Evolutionary conservation across 140 eudicot genomes (phyloP).

Genomic region (Cichorium intybus): DNA sequence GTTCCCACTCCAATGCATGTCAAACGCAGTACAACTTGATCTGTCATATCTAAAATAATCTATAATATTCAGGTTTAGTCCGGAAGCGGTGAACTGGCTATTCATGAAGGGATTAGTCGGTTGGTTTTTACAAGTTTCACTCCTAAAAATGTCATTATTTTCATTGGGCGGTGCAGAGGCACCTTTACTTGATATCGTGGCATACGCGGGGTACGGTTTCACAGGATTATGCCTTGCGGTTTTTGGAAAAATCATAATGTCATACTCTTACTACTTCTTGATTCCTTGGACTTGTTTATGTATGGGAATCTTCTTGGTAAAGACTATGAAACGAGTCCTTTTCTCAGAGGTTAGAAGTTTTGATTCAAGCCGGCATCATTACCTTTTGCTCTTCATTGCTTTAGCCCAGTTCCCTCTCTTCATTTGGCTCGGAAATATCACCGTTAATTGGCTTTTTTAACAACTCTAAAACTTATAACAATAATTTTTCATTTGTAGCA

Average conservation of each 20-base stretch:
- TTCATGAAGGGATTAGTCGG: neutral
- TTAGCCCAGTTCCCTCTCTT: constrained; percentile 62
- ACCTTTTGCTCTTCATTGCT: constrained; percentile 48
- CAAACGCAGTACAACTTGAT: no score
- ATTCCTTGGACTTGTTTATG: constrained; percentile 60
- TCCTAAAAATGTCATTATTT: neutral
- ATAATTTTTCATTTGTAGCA: constrained; percentile 8
- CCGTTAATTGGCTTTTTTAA: constrained; percentile 48
- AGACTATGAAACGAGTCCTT: constrained; percentile 65
- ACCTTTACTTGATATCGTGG: constrained; percentile 65
- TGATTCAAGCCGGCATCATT: constrained; percentile 57
- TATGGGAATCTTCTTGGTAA: constrained; percentile 60
- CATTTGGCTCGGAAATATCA: constrained; percentile 60
- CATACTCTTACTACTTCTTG: constrained; percentile 55
- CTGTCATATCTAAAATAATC: no score
- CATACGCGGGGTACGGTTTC: constrained; percentile 56
- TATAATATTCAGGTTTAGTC: constrained; percentile 84
- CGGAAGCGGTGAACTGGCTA: constrained; percentile 32
- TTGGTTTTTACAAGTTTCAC: neutral
- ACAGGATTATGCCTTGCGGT: constrained; percentile 43
- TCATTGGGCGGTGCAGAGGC: constrained; percentile 63
- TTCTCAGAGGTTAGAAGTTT: constrained; percentile 53
- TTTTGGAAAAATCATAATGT: constrained; percentile 44
- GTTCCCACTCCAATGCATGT: no score
- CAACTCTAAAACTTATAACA: constrained; percentile 2